Base-by-base conservation (phyloP, 345 rosid genomes). In the Carallia pectinifolia region DNA sequence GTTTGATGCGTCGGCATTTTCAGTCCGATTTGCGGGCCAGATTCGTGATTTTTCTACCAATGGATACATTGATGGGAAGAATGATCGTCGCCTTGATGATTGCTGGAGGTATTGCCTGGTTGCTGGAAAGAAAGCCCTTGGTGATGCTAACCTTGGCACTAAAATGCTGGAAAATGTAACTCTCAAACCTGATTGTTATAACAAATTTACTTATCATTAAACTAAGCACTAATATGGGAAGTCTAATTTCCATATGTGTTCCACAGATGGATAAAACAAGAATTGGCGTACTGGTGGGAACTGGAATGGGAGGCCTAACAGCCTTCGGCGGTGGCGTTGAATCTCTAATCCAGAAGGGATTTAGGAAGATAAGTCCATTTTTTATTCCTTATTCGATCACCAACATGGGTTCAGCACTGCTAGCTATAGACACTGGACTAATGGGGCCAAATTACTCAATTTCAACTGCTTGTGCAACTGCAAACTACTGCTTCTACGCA, bases 371-470 rank as follows among this genome's bases (percentile, higher is more conserved):
- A 6, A 74, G 81, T 29, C 94, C 91, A 33, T 87, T 89, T 71
- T 84, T 84, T 77, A 82, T 85, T 27, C 91, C 94, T 15, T 89
- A 84, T 61, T 76, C 86, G 6, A 80, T 89, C 71, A 82, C 87
- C 75, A 85, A 85, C 62, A 87, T 87, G 88, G 90, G 91, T 27
- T 85, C 90, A 27, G 90, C 87, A 54, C 79, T 85, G 73, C 53
- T 87, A 56, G 91, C 89, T n/a, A 87, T 87, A 4, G 90, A 85
- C 53, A 82, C 88, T 0, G 89, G 88, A 53, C 75, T 85, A 19
- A 89, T 84, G 87, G 91, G 94, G 15, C 91, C 90, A 0, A 89
- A 85, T 70, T 87, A 85, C 85, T 87, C 87, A 31, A 85, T 89
- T 69, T 86, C 93, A 12, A 77, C 89, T 3, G 87, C 88, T 71